These are phyloP conservation scores for Ambrosiella xylebori DNA, from an alignment of 2,329 filamentous ascomycete species.

Conservation along the genomic window DNA sequence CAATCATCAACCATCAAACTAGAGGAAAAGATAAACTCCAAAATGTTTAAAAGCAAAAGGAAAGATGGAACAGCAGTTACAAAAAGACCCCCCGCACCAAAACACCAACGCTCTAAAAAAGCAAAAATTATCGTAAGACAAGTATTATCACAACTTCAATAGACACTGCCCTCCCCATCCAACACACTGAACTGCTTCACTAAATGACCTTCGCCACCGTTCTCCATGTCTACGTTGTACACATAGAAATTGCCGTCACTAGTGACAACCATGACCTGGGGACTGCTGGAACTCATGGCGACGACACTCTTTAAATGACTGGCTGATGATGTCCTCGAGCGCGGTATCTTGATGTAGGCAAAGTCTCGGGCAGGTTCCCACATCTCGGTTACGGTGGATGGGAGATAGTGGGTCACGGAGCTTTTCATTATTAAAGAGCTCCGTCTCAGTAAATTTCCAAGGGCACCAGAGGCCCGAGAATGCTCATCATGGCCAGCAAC, in stretches of 20 bases:
- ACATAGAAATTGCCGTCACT: constrained; percentile 91
- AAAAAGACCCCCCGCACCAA: not conserved
- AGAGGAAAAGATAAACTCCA: too few species aligned
- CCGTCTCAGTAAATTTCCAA: constrained; percentile 79
- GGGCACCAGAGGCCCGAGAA: constrained; percentile 38
- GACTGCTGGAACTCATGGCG: constrained; percentile 85
- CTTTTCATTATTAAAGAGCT: constrained; percentile 89
- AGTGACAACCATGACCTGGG: constrained; percentile 95
- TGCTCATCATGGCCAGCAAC: not conserved
- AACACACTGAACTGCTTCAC: constrained; percentile 54
- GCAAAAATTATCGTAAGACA: not conserved
- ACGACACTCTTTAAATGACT: constrained; percentile 62
- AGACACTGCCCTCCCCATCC: not conserved
- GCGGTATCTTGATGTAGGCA: constrained; percentile 87
- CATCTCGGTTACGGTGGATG: constrained; percentile 88
- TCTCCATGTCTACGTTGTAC: constrained; percentile 87
- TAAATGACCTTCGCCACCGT: constrained; percentile 79
- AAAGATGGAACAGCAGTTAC: not conserved
- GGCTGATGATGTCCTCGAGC: constrained; percentile 20
- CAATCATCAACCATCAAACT: too few species aligned
- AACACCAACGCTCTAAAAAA: not conserved
- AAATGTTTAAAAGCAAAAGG: too few species aligned
- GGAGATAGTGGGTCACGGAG: constrained; percentile 78
- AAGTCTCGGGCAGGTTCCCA: constrained; percentile 94
- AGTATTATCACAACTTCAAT: not conserved